Evolutionary conservation across 768 basidiomycete species (phyloP).

Genomic region (Kwoniella dejecticola): DNA sequence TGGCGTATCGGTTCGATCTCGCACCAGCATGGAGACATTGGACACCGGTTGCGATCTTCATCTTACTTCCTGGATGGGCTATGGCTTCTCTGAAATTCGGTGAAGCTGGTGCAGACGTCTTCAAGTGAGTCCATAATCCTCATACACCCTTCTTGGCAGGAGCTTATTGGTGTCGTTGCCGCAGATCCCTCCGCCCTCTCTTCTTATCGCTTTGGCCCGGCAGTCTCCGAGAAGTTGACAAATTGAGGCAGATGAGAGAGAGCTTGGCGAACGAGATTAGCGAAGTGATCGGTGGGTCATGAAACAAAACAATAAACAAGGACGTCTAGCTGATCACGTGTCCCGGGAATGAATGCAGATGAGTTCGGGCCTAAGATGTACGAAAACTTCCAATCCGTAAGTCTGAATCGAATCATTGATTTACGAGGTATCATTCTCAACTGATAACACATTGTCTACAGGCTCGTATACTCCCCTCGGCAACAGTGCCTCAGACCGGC

Average conservation of each 20-base stretch:
- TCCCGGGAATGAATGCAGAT: conserved; percentile 56
- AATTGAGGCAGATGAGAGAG: conserved; percentile 71
- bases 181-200: conserved; percentile 83
- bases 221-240: conserved; percentile 76
- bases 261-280: conserved; percentile 80
- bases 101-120: conserved; percentile 94
- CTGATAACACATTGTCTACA: conserved; percentile 48
- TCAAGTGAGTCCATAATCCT: conserved; percentile 68
- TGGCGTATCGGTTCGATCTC: conserved; percentile 69
- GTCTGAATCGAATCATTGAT: conserved; percentile 28
- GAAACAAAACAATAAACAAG: not conserved
- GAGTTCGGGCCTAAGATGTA: conserved; percentile 86
- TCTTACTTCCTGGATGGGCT: conserved; percentile 80
- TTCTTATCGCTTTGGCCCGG: conserved; percentile 85
- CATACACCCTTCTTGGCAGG: not conserved
- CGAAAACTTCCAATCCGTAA: conserved; percentile 79
- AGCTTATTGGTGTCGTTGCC: conserved; percentile 11
- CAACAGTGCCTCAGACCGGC: conserved; percentile 78
- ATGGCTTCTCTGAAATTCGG: conserved; percentile 95
- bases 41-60: conserved; percentile 76
- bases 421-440: not conserved
- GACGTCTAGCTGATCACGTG: not conserved
- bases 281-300: conserved; percentile 57
- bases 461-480: conserved; percentile 82
- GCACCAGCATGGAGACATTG: conserved; percentile 67